phyloP scores from a whole-genome alignment of 2,329 filamentous ascomycete species.

The Pseudocercospora musae region DNA sequence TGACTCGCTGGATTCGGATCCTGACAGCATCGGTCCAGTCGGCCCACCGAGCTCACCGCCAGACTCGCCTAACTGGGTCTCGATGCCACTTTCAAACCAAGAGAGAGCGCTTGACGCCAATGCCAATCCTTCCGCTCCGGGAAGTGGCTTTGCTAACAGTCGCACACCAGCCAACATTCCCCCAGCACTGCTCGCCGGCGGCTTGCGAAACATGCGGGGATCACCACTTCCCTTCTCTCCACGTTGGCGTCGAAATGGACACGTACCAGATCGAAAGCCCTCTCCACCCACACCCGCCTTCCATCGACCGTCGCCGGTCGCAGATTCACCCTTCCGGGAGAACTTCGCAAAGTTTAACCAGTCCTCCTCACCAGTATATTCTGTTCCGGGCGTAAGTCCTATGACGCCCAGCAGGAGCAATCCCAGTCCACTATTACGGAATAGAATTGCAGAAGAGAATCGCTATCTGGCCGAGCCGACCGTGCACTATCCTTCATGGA shows the following conservation, averaged over 20 bases:
- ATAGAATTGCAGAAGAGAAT: background rate
- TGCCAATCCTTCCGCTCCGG: background rate
- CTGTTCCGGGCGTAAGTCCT: background rate
- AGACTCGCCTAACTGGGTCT: background rate
- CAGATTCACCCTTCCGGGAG: background rate
- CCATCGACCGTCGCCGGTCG: background rate
- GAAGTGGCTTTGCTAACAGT: background rate
- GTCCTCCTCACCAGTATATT: background rate
- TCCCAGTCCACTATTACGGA: background rate
- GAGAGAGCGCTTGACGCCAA: background rate
- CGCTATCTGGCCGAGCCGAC: background rate
- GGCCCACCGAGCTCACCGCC: background rate
- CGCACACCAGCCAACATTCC: background rate
- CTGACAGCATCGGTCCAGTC: background rate
- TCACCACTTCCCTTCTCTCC: background rate
- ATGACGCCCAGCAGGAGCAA: background rate
- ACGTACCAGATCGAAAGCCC: background rate
- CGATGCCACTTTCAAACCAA: background rate
- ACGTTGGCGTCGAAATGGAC: background rate
- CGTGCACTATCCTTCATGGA: conserved; percentile 1
- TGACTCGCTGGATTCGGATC: background rate
- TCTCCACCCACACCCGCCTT: background rate
- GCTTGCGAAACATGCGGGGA: background rate
- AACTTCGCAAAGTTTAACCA: background rate
- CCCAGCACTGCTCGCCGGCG: background rate